Conservation (phyloP, 805 yeast genomes). For the Starmerella bacillaris region DNA sequence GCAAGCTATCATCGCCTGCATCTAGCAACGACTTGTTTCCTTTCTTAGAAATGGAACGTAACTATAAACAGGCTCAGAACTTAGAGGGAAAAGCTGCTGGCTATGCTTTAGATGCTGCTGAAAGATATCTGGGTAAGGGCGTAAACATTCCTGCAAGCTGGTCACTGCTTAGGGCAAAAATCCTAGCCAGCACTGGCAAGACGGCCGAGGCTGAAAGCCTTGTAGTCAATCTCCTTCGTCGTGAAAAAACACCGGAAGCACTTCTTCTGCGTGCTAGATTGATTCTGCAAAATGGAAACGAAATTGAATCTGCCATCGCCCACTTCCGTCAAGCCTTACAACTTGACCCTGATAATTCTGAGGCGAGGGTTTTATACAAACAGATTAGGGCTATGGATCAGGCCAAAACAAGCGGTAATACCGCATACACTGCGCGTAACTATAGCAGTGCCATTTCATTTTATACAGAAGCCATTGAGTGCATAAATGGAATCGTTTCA, state of each 20-base stretch:
- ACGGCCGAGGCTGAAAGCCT: slow-evolving; percentile 24
- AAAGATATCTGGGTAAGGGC: slow-evolving; percentile 22
- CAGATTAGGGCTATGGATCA: slow-evolving; percentile 22
- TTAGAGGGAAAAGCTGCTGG: slow-evolving; percentile 22
- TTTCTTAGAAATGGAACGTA: slow-evolving; percentile 25
- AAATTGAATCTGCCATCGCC: slow-evolving; percentile 22
- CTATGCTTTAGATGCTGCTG: slow-evolving; percentile 25
- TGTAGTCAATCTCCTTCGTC: slow-evolving; percentile 24
- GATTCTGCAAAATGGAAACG: slow-evolving; percentile 25
- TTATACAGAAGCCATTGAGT: slow-evolving; percentile 58
- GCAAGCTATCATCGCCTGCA: slow-evolving; percentile 12
- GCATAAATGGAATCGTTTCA: slow-evolving; percentile 39
- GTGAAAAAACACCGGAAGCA: slow-evolving; percentile 25
- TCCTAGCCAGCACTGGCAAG: slow-evolving; percentile 19
- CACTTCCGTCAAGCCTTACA: slow-evolving; percentile 27
- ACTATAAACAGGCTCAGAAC: slow-evolving; percentile 21
- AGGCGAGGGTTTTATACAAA: slow-evolving; percentile 22
- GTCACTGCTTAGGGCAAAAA: slow-evolving; percentile 21
- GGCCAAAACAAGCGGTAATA: slow-evolving; percentile 42
- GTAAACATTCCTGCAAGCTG: slow-evolving; percentile 23
- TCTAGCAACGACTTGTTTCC: slow-evolving; percentile 17
- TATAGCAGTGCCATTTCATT: slow-evolving; percentile 45
- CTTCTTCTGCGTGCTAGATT: slow-evolving; percentile 24
- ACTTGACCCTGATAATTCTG: slow-evolving; percentile 26
- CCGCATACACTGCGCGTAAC: slow-evolving; percentile 45